phyloP scores from a whole-genome alignment of 2,329 filamentous ascomycete species.

The Xylaria hypoxylon region DNA sequence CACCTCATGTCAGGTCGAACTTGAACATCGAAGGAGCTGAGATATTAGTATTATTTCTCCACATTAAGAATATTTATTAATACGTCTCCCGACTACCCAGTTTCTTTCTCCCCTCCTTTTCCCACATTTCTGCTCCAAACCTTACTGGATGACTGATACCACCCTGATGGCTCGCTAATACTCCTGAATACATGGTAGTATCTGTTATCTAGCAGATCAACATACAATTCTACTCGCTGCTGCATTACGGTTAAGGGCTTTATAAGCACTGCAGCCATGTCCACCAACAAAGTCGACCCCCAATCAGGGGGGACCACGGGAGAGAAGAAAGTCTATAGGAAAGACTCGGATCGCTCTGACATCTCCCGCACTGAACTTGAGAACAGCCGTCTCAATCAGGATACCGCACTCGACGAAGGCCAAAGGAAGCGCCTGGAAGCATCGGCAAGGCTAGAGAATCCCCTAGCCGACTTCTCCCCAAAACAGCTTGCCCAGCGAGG shows the following conservation, averaged over 20 bases:
- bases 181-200: conserved; percentile 2
- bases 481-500: conserved; percentile 66
- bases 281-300: conserved; percentile 14
- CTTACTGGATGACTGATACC: conserved; percentile 2
- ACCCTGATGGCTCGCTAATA: neutral
- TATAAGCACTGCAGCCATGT: conserved; percentile 18
- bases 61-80: conserved; percentile 17
- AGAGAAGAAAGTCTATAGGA: conserved; percentile 35
- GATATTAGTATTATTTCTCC: conserved; percentile 2
- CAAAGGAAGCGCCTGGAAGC: conserved; percentile 51
- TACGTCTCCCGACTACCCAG: neutral
- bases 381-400: conserved; percentile 38
- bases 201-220: conserved; percentile 1
- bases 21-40: neutral
- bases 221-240: neutral
- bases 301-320: conserved; percentile 1
- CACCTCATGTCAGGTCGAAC: neutral
- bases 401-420: conserved; percentile 42
- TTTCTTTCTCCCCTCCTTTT: neutral
- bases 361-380: conserved; percentile 48
- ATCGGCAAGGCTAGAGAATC: conserved; percentile 56
- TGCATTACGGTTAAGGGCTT: neutral
- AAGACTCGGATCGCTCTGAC: conserved; percentile 45
- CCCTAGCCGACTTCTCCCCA: conserved; percentile 54
- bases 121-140: conserved; percentile 1